These are phyloP conservation scores for Sarcomyxa edulis DNA, from an alignment of 768 basidiomycete species.

Conservation along the genomic window DNA sequence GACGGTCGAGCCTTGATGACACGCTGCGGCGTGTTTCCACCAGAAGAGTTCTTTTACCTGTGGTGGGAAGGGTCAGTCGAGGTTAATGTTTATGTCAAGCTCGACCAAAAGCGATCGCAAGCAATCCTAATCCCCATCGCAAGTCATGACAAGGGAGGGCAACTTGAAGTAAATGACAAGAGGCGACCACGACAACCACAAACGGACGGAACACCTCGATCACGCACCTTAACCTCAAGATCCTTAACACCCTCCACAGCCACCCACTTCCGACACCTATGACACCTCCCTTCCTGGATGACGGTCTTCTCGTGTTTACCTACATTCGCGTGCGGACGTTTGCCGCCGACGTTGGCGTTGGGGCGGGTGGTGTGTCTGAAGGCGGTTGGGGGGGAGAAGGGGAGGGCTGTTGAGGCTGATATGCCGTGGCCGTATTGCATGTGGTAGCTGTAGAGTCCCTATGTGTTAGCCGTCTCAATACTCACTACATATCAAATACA, in stretches of 20 bases:
- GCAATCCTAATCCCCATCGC: constrained; percentile 3
- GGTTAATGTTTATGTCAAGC: constrained; percentile 1
- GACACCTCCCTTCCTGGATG: constrained; percentile 71
- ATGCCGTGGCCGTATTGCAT: constrained; percentile 81
- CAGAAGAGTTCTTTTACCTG: constrained; percentile 59
- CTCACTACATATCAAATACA: too few species aligned
- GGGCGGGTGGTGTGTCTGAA: constrained; percentile 47
- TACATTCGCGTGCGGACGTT: too few species aligned
- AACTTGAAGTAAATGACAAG: not conserved
- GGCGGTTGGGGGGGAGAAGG: constrained; percentile 72
- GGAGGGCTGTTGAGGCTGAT: constrained; percentile 58
- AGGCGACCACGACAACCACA: not conserved
- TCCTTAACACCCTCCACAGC: constrained; percentile 69
- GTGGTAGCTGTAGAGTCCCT: constrained; percentile 63
- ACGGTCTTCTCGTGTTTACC: constrained; percentile 51
- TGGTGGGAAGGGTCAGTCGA: not conserved
- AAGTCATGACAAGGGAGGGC: not conserved
- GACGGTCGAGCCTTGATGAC: constrained; percentile 57
- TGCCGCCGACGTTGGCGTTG: constrained; percentile 36
- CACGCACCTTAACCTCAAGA: constrained; percentile 60
- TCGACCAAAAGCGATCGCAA: not conserved
- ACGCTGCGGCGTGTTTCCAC: constrained; percentile 83
- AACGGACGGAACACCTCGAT: not conserved
- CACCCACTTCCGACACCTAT: constrained; percentile 73
- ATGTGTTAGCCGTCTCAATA: not conserved